Evolutionary conservation across 306 rosid species (phyloP).

Genomic region (apple (Malus domestica)): DNA sequence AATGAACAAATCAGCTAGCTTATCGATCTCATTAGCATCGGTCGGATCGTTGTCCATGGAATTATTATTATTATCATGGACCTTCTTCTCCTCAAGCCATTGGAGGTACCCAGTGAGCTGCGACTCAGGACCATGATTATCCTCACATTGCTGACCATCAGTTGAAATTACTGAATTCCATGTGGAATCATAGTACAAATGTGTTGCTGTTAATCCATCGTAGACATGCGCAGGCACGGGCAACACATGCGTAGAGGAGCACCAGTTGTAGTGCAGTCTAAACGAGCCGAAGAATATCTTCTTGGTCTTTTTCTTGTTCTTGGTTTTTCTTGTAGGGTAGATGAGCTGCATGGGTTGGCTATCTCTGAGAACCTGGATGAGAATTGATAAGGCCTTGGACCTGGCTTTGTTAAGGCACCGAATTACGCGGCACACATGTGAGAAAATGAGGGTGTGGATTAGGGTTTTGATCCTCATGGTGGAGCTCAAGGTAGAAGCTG

Average conservation of each 20-base stretch:
- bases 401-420: slow-evolving; percentile 55
- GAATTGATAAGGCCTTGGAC: slow-evolving; percentile 36
- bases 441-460: slow-evolving; percentile 51
- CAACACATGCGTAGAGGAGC: slow-evolving; percentile 59
- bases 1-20: slow-evolving; percentile 71
- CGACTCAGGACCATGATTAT: slow-evolving; percentile 8
- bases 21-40: slow-evolving; percentile 51
- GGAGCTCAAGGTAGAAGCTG: slow-evolving; percentile 25
- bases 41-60: not conserved
- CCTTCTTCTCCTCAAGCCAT: slow-evolving; percentile 72
- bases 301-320: slow-evolving; percentile 22
- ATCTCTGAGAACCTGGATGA: slow-evolving; percentile 20
- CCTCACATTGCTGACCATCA: slow-evolving; percentile 5
- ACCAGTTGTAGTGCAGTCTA: slow-evolving; percentile 84
- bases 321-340: slow-evolving; percentile 5
- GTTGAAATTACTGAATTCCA: slow-evolving; percentile 27
- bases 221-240: slow-evolving; percentile 45
- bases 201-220: slow-evolving; percentile 24
- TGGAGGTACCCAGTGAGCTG: slow-evolving; percentile 68
- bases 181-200: slow-evolving; percentile 36
- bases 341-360: slow-evolving; percentile 24
- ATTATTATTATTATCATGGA: not conserved
- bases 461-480: slow-evolving; percentile 49
- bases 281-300: slow-evolving; percentile 69
- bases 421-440: slow-evolving; percentile 45